Evolutionary conservation across 768 basidiomycete genomes (phyloP).

Genomic region (Mycena kentingensis): DNA sequence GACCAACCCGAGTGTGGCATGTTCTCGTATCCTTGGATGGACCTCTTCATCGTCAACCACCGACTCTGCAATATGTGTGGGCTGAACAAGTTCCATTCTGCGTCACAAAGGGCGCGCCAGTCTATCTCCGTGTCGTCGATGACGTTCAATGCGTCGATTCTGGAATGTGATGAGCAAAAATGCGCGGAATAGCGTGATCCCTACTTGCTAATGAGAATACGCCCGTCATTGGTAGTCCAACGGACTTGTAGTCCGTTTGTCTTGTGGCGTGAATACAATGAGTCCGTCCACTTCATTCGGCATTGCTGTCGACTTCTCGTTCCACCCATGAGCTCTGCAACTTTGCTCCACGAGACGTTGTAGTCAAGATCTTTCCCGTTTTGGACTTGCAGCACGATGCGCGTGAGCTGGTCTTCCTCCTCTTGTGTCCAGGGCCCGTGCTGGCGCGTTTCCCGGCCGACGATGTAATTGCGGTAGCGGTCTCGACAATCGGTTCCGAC

Average conservation of each 20-base stretch:
- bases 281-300: constrained; percentile 88
- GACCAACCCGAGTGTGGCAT: constrained; percentile 81
- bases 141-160: constrained; percentile 74
- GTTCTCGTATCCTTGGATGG: constrained; percentile 75
- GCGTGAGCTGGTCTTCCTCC: constrained; percentile 74
- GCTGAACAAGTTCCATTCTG: constrained; percentile 84
- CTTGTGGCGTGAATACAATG: constrained; percentile 70
- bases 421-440: constrained; percentile 74
- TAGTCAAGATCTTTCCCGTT: constrained; percentile 72
- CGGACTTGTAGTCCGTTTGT: constrained; percentile 69
- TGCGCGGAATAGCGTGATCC: constrained; percentile 15
- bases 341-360: constrained; percentile 82
- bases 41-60: constrained; percentile 78
- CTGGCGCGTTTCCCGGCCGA: constrained; percentile 62
- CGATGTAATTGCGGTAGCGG: constrained; percentile 81
- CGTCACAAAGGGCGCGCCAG: constrained; percentile 76
- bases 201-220: constrained; percentile 81
- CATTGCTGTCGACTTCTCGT: constrained; percentile 81
- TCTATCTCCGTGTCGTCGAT: constrained; percentile 82
- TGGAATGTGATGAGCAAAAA: constrained; percentile 30
- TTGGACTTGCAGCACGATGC: constrained; percentile 73
- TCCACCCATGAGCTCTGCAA: constrained; percentile 76
- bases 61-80: constrained; percentile 77
- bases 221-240: constrained; percentile 77
- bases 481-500: constrained; percentile 83